Percentiles rank a stretch among this genome's conserved stretches.
Evolutionary conservation across 768 basidiomycete genomes (phyloP).

Genomic region (Phylloporus scabripes): DNA sequence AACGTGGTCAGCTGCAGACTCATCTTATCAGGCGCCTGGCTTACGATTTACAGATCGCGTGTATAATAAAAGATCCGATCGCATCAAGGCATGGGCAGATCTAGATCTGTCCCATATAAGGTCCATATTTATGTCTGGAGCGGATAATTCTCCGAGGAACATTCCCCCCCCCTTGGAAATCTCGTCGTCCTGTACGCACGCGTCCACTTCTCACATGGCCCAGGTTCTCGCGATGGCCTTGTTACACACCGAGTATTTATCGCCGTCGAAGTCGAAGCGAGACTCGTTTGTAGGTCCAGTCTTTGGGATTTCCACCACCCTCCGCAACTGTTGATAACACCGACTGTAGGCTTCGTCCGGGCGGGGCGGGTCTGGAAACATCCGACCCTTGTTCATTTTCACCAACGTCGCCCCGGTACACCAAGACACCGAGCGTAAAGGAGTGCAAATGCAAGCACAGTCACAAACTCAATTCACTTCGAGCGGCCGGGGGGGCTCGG

Average conservation of each 20-base stretch:
- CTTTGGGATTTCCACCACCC: not conserved
- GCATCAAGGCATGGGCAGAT: not conserved
- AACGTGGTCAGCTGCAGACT: not conserved
- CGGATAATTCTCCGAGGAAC: not conserved
- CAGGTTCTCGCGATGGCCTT: slow-evolving; percentile 1
- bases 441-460: not conserved
- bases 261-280: slow-evolving; percentile 3
- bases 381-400: slow-evolving; percentile 1
- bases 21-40: slow-evolving; percentile 15
- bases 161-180: not conserved
- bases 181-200: not conserved
- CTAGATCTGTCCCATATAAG: slow-evolving; percentile 2
- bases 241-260: not conserved
- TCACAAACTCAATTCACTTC: slow-evolving; percentile 13
- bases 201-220: slow-evolving; percentile 7
- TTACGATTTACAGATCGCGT: not conserved
- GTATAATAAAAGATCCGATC: not conserved
- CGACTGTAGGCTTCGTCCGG: slow-evolving; percentile 15
- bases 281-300: slow-evolving; percentile 14
- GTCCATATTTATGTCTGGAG: slow-evolving; percentile 16
- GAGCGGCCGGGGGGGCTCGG: slow-evolving; percentile 23
- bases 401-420: not conserved
- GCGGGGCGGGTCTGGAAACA: slow-evolving; percentile 22
- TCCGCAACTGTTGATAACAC: not conserved
- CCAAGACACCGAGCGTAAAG: not conserved